phyloP scores from a whole-genome alignment of 1,139 yeast genomes.

The Nadsonia starkeyi-henricii region DNA sequence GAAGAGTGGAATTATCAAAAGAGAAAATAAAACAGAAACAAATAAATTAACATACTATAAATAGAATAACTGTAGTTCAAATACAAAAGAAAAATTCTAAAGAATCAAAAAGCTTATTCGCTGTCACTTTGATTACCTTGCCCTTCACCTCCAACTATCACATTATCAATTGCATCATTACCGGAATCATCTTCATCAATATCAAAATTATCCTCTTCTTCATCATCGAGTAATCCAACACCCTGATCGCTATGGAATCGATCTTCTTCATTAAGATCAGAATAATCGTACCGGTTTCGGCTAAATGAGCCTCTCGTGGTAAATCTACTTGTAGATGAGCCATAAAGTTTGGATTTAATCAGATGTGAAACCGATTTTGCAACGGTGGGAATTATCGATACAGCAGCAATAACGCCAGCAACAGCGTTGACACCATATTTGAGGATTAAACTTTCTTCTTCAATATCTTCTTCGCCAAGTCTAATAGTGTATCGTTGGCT shows the following conservation, averaged over 20 bases:
- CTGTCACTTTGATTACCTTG: conserved; percentile 5
- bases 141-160: conserved; percentile 10
- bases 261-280: conserved; percentile 15
- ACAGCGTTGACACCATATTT: conserved; percentile 18
- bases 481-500: conserved; percentile 76
- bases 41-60: too few species aligned
- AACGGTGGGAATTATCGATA: conserved; percentile 19
- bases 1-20: too few species aligned
- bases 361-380: conserved; percentile 7
- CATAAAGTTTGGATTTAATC: conserved; percentile 7
- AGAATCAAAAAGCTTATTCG: conserved; percentile 4
- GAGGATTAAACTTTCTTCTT: conserved; percentile 14
- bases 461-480: conserved; percentile 54
- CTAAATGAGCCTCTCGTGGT: conserved; percentile 17
- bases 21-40: too few species aligned
- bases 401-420: conserved; percentile 22
- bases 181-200: conserved; percentile 15
- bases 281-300: conserved; percentile 12
- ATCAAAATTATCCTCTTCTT: conserved; percentile 15
- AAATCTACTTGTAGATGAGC: conserved; percentile 8
- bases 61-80: too few species aligned
- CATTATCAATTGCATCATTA: conserved; percentile 16
- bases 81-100: too few species aligned
- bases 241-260: conserved; percentile 12
- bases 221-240: conserved; percentile 14